phyloP scores from a whole-genome alignment of 73 alveolate genomes.

The Paramecium biaurelia region DNA sequence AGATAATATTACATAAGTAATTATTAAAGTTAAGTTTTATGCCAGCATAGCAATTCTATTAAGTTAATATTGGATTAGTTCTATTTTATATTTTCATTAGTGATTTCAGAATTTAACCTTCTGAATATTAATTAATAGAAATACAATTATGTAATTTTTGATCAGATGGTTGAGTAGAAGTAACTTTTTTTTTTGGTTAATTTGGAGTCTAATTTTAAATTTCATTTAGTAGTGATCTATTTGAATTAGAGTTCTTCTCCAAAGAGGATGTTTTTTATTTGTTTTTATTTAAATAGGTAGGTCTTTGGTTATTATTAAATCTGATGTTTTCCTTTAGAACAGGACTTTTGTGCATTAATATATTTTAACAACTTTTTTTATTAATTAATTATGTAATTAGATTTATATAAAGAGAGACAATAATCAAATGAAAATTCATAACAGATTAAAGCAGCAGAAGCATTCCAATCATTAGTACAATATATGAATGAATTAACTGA shows the following conservation, averaged over 20 bases:
- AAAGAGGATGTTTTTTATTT: conserved; percentile 26
- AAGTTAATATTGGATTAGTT: conserved; percentile 12
- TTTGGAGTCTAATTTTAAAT: conserved; percentile 10
- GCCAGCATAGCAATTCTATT: conserved; percentile 13
- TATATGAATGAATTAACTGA: background rate
- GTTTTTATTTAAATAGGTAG: background rate
- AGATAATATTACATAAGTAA: background rate
- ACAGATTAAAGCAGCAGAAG: background rate
- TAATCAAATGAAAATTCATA: background rate
- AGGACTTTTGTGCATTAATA: conserved; percentile 37
- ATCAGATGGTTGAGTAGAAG: background rate
- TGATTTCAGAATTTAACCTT: conserved; percentile 33
- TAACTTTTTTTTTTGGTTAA: background rate
- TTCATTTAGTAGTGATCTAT: background rate
- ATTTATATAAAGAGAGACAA: background rate
- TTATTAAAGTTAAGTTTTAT: conserved; percentile 5
- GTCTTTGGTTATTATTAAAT: background rate
- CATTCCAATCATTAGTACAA: background rate
- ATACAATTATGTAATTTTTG: conserved; percentile 23
- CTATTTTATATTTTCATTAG: conserved; percentile 17
- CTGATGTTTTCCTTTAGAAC: background rate
- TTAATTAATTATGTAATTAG: background rate
- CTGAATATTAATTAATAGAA: background rate
- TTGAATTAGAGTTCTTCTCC: conserved; percentile 3
- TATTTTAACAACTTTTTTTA: conserved; percentile 12